Evolutionary conservation across 805 yeast species (phyloP), one percentile per base, ranked within the genome.

Genomic region (Sporopachydermia lactativora): DNA sequence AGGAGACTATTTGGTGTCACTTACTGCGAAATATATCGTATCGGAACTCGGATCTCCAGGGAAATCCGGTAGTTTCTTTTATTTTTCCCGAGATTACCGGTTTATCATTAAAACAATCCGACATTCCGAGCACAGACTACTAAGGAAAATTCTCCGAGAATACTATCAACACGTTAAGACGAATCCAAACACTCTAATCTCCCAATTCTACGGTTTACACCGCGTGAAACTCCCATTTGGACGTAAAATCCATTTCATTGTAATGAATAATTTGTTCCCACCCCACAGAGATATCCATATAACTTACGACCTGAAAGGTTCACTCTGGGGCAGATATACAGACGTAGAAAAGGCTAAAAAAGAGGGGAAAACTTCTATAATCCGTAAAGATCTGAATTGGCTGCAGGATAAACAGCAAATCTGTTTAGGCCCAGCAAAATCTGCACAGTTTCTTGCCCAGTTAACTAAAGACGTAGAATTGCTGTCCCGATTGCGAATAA

Each of bases 151-250:
- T 31, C 66, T 92, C 38, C 73, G 76, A 51, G 78, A 80, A 37
- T 92, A 92, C 58, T 76, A 86, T 56, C 56, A 66, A 13, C 95
- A 92, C 58, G 88, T 89, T 35, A 76, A 75, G 52, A 64, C 67
- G 13, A 81, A 89, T 53, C 96, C 96, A 17, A 77, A 83, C 53
- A 92, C 98, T 0, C 66, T 92, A 46, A 64, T 92, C 4, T 81
- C 94, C n/a, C 98, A 92, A 60, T 86, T 89, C 58, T 92, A 92
- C 61, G 99, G 99, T 0, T 66, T 92, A 41, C 97, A 92, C 57
- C 66, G 99, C 44, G 78, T 92, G 39, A 86, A 89, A 57, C 78
- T 89, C 75, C 95, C 95, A 5, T 70, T 78, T 37, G 68, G 71
- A 3, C 70, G 86, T 41, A 88, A 83, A 55, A 83, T 92, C 34